phyloP scores from a whole-genome alignment of 2,329 filamentous ascomycete genomes.

The Coleophoma cylindrospora region DNA sequence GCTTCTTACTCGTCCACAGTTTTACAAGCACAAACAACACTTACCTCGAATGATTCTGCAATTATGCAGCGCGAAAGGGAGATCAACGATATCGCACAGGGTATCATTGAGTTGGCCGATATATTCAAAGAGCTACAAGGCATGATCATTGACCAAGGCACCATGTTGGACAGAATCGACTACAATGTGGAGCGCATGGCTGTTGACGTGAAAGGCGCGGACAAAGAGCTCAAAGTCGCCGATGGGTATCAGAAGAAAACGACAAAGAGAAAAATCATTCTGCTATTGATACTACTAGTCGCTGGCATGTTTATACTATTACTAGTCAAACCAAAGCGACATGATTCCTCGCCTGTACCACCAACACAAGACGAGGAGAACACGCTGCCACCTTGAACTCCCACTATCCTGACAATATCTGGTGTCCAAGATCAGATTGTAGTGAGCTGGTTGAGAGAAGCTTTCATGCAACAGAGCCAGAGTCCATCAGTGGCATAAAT shows the following conservation, averaged over 20 bases:
- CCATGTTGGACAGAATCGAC: conserved; percentile 89
- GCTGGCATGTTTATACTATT: conserved; percentile 82
- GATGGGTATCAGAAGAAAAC: conserved; percentile 84
- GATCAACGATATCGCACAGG: conserved; percentile 96
- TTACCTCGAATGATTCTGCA: conserved; percentile 72
- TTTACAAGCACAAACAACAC: conserved; percentile 63
- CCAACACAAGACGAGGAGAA: conserved; percentile 11
- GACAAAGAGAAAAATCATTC: conserved; percentile 87
- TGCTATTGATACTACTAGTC: conserved; percentile 80
- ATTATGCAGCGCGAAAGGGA: conserved; percentile 93
- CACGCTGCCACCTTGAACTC: conserved; percentile 20
- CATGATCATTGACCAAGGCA: conserved; percentile 92
- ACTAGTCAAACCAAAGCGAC: conserved; percentile 55
- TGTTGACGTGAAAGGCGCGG: conserved; percentile 86
- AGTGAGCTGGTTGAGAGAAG: too few relatives aligned
- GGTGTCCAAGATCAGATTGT: too few relatives aligned
- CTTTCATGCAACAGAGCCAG: too few relatives aligned
- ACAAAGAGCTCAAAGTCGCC: conserved; percentile 85
- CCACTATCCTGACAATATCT: neutral
- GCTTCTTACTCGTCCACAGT: conserved; percentile 84
- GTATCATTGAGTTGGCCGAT: conserved; percentile 94
- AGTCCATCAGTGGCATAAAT: too few relatives aligned
- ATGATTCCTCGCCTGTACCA: conserved; percentile 4
- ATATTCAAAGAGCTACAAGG: conserved; percentile 94
- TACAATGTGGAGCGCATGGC: conserved; percentile 97